Base-by-base conservation (phyloP, 208 protist genomes). In the Trypanosoma caninum region DNA sequence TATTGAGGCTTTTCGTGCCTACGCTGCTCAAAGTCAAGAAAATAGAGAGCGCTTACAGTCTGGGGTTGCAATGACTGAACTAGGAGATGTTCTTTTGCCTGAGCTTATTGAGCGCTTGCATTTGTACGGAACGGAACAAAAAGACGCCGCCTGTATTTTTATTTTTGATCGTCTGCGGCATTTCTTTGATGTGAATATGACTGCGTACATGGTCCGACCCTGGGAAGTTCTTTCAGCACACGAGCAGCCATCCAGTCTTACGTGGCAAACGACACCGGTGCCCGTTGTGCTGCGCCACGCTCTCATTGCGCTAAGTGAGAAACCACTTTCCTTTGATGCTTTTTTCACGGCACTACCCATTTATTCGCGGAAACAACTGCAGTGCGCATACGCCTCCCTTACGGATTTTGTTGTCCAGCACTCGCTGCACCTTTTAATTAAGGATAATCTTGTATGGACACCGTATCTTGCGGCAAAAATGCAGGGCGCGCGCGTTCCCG, bases 131-230 rank as follows among this genome's bases (percentile, higher is more conserved):
- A 31, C 65, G 2, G 45, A 22, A 22, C 40, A 65, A 0, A 54
- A 59, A 25, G 45, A 67, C 35, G 45, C 46, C 2, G 68, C 68
- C 10, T 64, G 34, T 30, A 75, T 95, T 47, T 59, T 96, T 14
- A 34, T 93, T 35, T 82, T 91, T 56, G 90, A 96, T 59, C 78
- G 90, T 22, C 64, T 94, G 34, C 81, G 87, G 13, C 84, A 94
- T 67, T 23, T 87, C 16, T 96, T 89, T 61, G 85, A 93, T 60
- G 90, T 96, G 31, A 71, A 82, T 25, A 59, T 90, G 27, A 46
- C 48, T 4, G 60, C 28, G 0, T 73, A 59, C 25, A 66, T 37
- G 23, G 75, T 88, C 35, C 73, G 83, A 2, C 82, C 78, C 51
- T 95, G 89, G 86, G 54, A 72, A 14, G 74, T 82, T 11, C 71